Percentiles rank a stretch among this genome's conserved stretches.
phyloP scores from a whole-genome alignment of 2,329 filamentous ascomycete species.

The Xylariaceae sp. region DNA sequence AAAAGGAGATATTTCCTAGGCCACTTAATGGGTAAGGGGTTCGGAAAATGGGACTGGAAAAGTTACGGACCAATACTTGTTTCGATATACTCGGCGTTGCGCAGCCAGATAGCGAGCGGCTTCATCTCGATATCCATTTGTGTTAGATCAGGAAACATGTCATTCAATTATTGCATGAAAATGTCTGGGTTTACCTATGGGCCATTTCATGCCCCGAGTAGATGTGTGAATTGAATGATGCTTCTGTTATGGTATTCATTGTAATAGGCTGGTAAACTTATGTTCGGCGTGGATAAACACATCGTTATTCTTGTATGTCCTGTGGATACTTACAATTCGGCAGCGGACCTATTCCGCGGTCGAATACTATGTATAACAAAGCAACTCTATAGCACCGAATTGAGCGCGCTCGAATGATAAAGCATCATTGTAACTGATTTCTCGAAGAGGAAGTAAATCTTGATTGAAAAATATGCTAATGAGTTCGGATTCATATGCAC shows the following conservation, averaged over 20 bases:
- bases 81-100: neutral
- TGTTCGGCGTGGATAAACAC: too few species aligned
- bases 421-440: neutral
- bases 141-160: neutral
- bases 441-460: neutral
- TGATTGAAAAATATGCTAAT: neutral
- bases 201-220: neutral
- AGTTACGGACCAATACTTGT: neutral
- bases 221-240: too few species aligned
- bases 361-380: constrained; percentile 9
- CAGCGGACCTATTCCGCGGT: constrained; percentile 12
- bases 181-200: neutral
- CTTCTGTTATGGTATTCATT: too few species aligned
- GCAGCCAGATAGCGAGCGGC: neutral
- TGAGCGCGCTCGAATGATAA: neutral
- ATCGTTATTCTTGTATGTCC: too few species aligned
- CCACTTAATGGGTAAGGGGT: neutral
- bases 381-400: neutral
- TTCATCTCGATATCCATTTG: constrained; percentile 3
- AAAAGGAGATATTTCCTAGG: neutral
- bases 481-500: neutral
- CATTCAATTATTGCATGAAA: neutral
- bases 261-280: too few species aligned
- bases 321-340: constrained; percentile 3
- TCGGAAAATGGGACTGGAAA: neutral